Percentiles rank a stretch among this genome's conserved stretches.
Evolutionary conservation across 169 alveolate species (phyloP).

Genomic region (Cryptosporidium parvum): DNA sequence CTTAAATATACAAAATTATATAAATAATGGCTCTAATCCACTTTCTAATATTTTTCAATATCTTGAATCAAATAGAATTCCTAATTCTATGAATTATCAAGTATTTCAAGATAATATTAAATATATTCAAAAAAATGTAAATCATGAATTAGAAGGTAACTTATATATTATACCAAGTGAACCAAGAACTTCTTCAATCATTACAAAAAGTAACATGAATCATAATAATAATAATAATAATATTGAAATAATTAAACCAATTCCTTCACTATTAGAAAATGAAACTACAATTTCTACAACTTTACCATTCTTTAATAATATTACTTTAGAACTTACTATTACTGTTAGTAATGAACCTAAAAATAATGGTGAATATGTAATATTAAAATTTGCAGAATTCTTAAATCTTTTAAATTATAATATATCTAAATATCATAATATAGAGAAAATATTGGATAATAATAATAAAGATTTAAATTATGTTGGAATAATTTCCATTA

Average conservation of each 20-base stretch:
- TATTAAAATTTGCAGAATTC: constrained; percentile 35
- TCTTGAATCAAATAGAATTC: not conserved
- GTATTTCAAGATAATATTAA: not conserved
- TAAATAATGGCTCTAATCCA: not conserved
- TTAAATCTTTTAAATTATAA: constrained; percentile 1
- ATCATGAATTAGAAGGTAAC: constrained; percentile 2
- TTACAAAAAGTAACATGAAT: not conserved
- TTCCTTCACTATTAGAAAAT: constrained; percentile 1
- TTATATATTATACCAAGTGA: constrained; percentile 56
- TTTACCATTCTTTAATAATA: constrained; percentile 36
- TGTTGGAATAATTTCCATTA: not conserved
- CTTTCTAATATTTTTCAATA: not conserved
- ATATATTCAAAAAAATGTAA: not conserved
- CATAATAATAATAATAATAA: not conserved
- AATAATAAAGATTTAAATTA: not conserved
- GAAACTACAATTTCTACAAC: not conserved
- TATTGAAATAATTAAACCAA: not conserved
- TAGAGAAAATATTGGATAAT: not conserved
- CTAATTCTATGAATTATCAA: not conserved
- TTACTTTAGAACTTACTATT: constrained; percentile 19
- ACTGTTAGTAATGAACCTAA: not conserved
- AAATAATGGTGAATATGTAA: constrained; percentile 18
- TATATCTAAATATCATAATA: constrained; percentile 1
- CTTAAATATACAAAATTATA: not conserved
- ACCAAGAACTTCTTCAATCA: constrained; percentile 27